A percentile compares a stretch with the other conserved stretches of the same genome.
phyloP scores from a whole-genome alignment of 225 moss, liverwort and hornwort species.

The Neckera pumila region DNA sequence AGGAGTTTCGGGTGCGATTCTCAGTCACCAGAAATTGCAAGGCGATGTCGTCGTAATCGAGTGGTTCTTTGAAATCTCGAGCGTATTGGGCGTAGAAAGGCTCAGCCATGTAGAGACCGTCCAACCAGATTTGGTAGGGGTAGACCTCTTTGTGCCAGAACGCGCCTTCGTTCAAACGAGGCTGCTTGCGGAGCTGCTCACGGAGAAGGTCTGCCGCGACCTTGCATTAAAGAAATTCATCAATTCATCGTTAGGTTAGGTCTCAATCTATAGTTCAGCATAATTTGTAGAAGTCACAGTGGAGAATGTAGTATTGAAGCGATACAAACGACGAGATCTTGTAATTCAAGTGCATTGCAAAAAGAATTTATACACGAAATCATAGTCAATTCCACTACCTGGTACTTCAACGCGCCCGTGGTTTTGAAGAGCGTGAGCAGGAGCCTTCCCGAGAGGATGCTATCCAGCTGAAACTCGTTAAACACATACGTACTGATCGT shows the following conservation, averaged over 20 bases:
- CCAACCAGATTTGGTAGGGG: conserved; percentile 70
- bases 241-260: not conserved
- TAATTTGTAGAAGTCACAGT: not conserved
- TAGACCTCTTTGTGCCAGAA: conserved; percentile 65
- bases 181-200: conserved; percentile 45
- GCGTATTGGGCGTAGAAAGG: conserved; percentile 62
- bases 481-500: conserved; percentile 29
- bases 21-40: conserved; percentile 47
- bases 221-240: not conserved
- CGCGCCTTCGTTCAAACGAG: conserved; percentile 53
- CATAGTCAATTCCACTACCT: not conserved
- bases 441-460: conserved; percentile 38
- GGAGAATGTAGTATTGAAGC: not conserved
- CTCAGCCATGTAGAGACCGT: conserved; percentile 64
- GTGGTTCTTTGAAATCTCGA: not conserved
- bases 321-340: not conserved
- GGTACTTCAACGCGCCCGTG: conserved; percentile 38
- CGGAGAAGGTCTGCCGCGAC: conserved; percentile 41
- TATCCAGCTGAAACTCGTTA: conserved; percentile 53
- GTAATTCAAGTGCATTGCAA: not conserved
- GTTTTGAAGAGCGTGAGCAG: conserved; percentile 35
- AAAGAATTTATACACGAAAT: not conserved
- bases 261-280: not conserved
- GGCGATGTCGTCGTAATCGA: conserved; percentile 45
- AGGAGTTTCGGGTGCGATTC: conserved; percentile 18